These are phyloP conservation scores for Fusarium sambucinum DNA, from an alignment of 2,329 filamentous ascomycete genomes.

Conservation along the genomic window DNA sequence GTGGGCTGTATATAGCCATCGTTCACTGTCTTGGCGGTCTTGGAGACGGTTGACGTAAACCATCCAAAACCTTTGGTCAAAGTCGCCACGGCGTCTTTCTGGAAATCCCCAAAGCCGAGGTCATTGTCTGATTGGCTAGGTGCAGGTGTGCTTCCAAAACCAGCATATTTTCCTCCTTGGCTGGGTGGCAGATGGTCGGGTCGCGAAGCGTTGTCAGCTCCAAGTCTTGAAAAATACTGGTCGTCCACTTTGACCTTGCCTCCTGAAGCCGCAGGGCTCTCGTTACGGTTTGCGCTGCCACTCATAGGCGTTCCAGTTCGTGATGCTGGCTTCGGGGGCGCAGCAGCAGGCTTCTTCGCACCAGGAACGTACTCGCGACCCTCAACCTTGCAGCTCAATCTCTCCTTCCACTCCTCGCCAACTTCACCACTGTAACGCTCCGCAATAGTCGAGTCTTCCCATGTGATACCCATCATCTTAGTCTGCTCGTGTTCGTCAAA, in stretches of 20 bases:
- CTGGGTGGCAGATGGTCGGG: conserved; percentile 81
- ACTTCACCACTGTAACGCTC: conserved; percentile 91
- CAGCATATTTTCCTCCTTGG: conserved; percentile 91
- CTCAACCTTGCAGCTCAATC: conserved; percentile 88
- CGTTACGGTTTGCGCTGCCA: conserved; percentile 55
- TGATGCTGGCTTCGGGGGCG: conserved; percentile 51
- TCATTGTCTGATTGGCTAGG: conserved; percentile 60
- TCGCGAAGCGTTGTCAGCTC: conserved; percentile 82
- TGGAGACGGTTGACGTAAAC: conserved; percentile 88
- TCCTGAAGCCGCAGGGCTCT: conserved; percentile 55
- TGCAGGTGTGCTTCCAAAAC: conserved; percentile 84
- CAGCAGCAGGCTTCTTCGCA: conserved; percentile 64
- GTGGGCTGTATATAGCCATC: conserved; percentile 93
- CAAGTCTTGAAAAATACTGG: conserved; percentile 88
- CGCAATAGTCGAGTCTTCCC: conserved; percentile 89
- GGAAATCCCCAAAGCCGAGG: conserved; percentile 84
- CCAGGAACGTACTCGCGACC: conserved; percentile 85
- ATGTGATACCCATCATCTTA: conserved; percentile 74
- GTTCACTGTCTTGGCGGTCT: conserved; percentile 92
- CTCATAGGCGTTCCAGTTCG: conserved; percentile 59
- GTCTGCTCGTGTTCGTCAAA: conserved; percentile 80
- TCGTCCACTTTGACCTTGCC: conserved; percentile 78
- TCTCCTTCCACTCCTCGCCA: conserved; percentile 95
- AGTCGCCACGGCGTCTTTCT: conserved; percentile 89
- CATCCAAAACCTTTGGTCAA: conserved; percentile 94